These are phyloP conservation scores for Hemileia vastatrix DNA, from an alignment of 1,284 basidiomycete species.

Conservation along the genomic window DNA sequence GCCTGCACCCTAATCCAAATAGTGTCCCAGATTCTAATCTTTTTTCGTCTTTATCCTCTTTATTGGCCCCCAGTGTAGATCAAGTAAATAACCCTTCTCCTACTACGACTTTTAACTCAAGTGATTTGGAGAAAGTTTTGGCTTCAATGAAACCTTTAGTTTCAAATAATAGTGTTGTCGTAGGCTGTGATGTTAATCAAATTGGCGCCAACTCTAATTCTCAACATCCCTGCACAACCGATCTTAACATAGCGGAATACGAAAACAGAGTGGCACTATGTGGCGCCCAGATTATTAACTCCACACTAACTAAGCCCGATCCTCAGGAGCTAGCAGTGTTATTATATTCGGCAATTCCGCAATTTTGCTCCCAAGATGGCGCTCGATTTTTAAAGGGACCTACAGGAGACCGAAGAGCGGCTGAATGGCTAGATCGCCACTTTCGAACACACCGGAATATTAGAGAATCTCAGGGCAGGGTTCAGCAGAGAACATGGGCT, in stretches of 20 bases:
- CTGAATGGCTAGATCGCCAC: constrained; percentile 19
- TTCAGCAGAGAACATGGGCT: constrained; percentile 20
- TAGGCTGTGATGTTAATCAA: too few species aligned
- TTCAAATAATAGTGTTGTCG: too few species aligned
- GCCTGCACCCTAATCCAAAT: too few species aligned
- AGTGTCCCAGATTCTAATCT: too few species aligned
- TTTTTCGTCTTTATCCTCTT: too few species aligned
- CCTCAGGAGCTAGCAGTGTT: constrained; percentile 13
- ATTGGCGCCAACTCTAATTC: too few species aligned
- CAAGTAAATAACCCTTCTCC: too few species aligned
- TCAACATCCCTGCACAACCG: too few species aligned
- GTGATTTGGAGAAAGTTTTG: too few species aligned
- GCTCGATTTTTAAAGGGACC: constrained; percentile 18
- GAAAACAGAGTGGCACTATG: constrained; percentile 8
- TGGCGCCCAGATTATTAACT: constrained; percentile 9
- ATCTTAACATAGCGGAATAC: constrained; percentile 17
- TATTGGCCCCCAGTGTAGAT: too few species aligned
- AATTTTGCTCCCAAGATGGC: constrained; percentile 21
- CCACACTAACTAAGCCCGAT: constrained; percentile 15
- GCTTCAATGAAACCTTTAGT: too few species aligned
- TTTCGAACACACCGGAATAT: constrained; percentile 12
- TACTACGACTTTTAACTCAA: too few species aligned
- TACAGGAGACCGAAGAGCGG: constrained; percentile 9
- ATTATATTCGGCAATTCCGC: constrained; percentile 18
- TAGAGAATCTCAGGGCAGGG: constrained; percentile 6